Evolutionary conservation across 768 basidiomycete species (phyloP).

Genomic region (Fistulinella prunicolor): DNA sequence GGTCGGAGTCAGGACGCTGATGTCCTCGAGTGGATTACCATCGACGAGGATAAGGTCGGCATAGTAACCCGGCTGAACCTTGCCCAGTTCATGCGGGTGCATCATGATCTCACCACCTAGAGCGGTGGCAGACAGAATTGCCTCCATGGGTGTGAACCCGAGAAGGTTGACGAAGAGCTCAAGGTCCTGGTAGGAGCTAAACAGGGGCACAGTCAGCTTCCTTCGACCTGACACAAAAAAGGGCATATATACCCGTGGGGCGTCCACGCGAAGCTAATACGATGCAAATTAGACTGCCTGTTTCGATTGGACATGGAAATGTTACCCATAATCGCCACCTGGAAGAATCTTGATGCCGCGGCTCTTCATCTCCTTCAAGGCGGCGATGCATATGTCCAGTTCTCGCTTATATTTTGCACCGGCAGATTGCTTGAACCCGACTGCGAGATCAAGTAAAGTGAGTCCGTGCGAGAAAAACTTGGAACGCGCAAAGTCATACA

Average conservation of each 20-base stretch:
- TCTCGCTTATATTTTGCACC: slow-evolving; percentile 30
- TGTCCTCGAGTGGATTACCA: slow-evolving; percentile 37
- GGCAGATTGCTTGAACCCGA: slow-evolving; percentile 18
- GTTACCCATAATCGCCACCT: slow-evolving; percentile 38
- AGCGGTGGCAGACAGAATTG: slow-evolving; percentile 34
- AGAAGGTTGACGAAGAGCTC: slow-evolving; percentile 37
- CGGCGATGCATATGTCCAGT: slow-evolving; percentile 32
- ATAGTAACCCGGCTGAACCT: slow-evolving; percentile 36
- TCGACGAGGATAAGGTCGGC: slow-evolving; percentile 37
- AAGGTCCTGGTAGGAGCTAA: slow-evolving; percentile 34
- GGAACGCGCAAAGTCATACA: slow-evolving; percentile 7
- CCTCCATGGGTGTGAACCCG: slow-evolving; percentile 36
- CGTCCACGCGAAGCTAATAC: slow-evolving; percentile 29
- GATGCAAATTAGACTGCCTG: background rate
- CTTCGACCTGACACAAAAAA: background rate
- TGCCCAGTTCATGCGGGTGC: slow-evolving; percentile 36
- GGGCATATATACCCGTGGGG: slow-evolving; percentile 28
- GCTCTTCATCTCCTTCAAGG: slow-evolving; percentile 35
- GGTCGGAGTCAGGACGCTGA: slow-evolving; percentile 29
- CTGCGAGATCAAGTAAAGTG: slow-evolving; percentile 1
- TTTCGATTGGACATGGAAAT: background rate
- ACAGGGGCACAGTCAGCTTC: background rate
- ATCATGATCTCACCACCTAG: slow-evolving; percentile 37
- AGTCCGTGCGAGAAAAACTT: background rate
- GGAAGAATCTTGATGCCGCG: slow-evolving; percentile 37